Conservation (phyloP, 2,329 filamentous ascomycete species). For the Paracorniculantispora psalliotae region DNA sequence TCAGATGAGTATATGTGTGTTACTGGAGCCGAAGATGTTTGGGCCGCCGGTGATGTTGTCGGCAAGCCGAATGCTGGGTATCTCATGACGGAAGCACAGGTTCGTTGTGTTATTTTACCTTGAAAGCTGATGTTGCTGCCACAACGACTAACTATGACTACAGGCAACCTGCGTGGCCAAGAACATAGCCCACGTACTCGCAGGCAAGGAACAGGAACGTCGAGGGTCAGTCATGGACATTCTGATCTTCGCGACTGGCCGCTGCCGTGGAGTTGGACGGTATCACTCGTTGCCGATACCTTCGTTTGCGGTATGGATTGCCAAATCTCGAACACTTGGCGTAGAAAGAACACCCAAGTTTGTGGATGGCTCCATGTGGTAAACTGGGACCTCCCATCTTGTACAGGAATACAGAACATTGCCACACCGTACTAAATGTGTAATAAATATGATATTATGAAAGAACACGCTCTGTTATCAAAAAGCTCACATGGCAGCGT, state of each 20-base stretch:
- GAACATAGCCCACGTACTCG: conserved; percentile 46
- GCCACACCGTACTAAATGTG: not conserved
- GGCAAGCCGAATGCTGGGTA: conserved; percentile 51
- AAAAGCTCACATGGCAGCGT: not conserved
- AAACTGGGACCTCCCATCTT: conserved; percentile 9
- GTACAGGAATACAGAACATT: not conserved
- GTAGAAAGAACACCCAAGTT: conserved; percentile 41
- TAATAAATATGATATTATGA: conserved; percentile 4
- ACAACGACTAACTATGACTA: not conserved
- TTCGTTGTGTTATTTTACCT: too few relatives aligned
- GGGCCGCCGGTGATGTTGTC: conserved; percentile 51
- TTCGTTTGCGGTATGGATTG: conserved; percentile 45
- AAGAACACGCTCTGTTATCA: not conserved
- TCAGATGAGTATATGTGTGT: conserved; percentile 49
- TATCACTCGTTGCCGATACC: conserved; percentile 43
- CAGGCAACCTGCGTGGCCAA: conserved; percentile 47
- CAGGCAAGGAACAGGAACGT: conserved; percentile 38
- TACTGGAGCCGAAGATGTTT: conserved; percentile 39
- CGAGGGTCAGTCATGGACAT: conserved; percentile 46
- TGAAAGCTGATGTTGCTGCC: too few relatives aligned
- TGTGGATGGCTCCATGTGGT: conserved; percentile 45
- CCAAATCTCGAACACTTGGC: conserved; percentile 49
- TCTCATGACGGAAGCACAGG: conserved; percentile 55
- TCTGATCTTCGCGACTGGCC: conserved; percentile 44
- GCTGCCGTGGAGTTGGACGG: conserved; percentile 45